Base-by-base conservation (phyloP, 495 filamentous ascomycete genomes). In the Hyphodiscus hymeniophilus region DNA sequence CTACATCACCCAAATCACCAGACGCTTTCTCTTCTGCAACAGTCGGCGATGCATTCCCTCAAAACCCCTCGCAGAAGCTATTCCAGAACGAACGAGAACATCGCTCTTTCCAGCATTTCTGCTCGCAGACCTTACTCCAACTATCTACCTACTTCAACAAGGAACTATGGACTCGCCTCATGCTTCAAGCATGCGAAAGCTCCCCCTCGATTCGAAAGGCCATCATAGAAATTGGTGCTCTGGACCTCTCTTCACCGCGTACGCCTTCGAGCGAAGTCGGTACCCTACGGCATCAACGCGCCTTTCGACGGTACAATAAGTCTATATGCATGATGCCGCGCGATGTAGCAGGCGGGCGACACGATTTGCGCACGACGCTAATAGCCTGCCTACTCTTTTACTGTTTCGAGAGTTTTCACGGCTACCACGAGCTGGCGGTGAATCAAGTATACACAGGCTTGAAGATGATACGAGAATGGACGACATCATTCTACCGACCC, bases 381-480 rank as follows among this genome's bases (percentile, higher is more conserved):
- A n/a, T 36, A 18, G 34, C 34, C 13, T 36, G 10, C 17, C 26
- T 44, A 7, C 26, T 44, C 3, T 20, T 20, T 3, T 44, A 22
- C 21, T 20, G 13, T 11, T 44, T 44, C 42, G 42, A 44, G 31
- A 44, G 12, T 24, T 44, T 44, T 32, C n/a, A 13, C 15, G 42
- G 42, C 3, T n/a, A 28, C 23, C 10, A 13, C 6, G 11, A 12
- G 10, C 6, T 44, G n/a, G 42, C 42, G 31, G n/a, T 44, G 3
- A 22, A 11, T 12, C 42, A 44, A 12, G 42, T 22, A 11, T 22
- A 30, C 4, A 20, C 26, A 28, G 42, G 42, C 3, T 13, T 22
- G 15, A 12, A 32, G 23, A 28, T 44, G 13, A 13, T 44, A 13
- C 26, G 17, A 28, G 23, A 12, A 30, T 44, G 42, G 42, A n/a